Evolutionary conservation across 176 grass and related monocot genomes (phyloP).

Genomic region (Triticum urartu): DNA sequence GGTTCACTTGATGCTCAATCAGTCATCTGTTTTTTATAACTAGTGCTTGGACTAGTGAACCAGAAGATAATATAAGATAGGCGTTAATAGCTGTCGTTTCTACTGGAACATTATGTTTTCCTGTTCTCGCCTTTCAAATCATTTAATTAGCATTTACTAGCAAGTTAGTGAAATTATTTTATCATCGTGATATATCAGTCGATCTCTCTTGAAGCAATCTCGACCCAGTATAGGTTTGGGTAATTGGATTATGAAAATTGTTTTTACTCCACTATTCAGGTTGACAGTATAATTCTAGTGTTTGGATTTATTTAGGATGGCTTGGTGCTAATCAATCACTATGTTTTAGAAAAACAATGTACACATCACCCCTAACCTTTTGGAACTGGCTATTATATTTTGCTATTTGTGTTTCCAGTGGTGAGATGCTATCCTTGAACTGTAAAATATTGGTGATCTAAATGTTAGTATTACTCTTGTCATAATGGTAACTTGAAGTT

Average conservation of each 20-base stretch:
- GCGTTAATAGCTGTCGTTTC: neutral
- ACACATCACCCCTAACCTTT: neutral
- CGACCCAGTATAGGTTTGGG: neutral
- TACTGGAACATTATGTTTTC: neutral
- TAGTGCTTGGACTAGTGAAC: too few species aligned
- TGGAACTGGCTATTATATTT: neutral
- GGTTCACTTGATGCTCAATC: neutral
- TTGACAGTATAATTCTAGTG: neutral
- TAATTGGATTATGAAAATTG: neutral
- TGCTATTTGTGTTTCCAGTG: too few species aligned
- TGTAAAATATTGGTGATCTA: too few species aligned
- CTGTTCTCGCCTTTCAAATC: neutral
- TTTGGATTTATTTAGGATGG: neutral
- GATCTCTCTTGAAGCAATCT: neutral
- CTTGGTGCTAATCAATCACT: neutral
- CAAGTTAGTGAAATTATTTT: neutral
- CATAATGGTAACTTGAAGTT: too few species aligned
- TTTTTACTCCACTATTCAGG: neutral
- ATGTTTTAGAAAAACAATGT: neutral
- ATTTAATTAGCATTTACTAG: neutral
- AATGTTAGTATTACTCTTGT: too few species aligned
- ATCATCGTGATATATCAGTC: neutral
- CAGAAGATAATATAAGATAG: neutral
- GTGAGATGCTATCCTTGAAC: too few species aligned
- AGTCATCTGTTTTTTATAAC: neutral